These are phyloP conservation scores for Quercus engelmannii DNA, from an alignment of 306 rosid species.

Conservation along the genomic window DNA sequence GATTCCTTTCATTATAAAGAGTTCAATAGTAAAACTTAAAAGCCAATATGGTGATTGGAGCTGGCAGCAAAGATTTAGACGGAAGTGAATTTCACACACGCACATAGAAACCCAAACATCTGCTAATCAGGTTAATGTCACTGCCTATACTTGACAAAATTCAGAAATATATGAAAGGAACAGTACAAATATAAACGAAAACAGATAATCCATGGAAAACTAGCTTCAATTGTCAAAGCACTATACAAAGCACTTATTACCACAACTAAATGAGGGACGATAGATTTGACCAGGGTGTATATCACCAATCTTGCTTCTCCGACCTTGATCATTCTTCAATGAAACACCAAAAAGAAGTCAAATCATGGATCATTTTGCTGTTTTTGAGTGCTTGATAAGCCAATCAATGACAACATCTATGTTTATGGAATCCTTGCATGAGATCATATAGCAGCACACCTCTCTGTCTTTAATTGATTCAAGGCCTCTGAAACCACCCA, in stretches of 20 bases:
- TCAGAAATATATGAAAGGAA: neutral
- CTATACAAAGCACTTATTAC: constrained; percentile 3
- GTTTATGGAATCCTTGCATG: constrained; percentile 95
- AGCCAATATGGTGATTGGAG: too few relatives aligned
- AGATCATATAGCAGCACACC: constrained; percentile 93
- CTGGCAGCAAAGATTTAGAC: too few relatives aligned
- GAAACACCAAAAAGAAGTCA: constrained; percentile 4
- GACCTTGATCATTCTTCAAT: neutral
- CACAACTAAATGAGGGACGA: neutral
- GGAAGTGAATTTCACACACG: too few relatives aligned
- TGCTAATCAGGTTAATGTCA: too few relatives aligned
- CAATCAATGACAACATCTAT: constrained; percentile 90
- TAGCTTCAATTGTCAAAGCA: neutral
- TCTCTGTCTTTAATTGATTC: constrained; percentile 75
- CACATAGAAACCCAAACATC: too few relatives aligned
- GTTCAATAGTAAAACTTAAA: too few relatives aligned
- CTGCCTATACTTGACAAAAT: too few relatives aligned
- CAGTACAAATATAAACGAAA: neutral
- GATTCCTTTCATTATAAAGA: too few relatives aligned
- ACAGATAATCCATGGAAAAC: neutral
- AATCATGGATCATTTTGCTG: constrained; percentile 47
- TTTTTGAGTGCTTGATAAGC: constrained; percentile 94
- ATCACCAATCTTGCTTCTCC: constrained; percentile 9
- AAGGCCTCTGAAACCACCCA: constrained; percentile 63
- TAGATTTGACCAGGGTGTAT: neutral